Evolutionary conservation across 73 alveolate genomes (phyloP), one percentile per base, ranked within the genome.

Genomic region (Tetrahymena malaccensis): DNA sequence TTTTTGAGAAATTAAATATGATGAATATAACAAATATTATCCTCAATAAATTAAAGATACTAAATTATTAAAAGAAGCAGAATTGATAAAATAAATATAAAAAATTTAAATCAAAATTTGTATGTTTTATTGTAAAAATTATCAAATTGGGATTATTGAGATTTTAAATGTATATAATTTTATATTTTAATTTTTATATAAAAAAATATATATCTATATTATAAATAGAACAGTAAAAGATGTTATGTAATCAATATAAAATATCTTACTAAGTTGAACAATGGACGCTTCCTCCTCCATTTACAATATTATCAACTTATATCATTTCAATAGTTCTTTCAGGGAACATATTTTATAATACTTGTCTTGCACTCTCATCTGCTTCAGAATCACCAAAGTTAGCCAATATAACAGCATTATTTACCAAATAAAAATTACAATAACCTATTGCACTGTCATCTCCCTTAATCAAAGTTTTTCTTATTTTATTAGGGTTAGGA

Each of bases 261-360:
- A 95, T 94, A 85, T 95, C 89, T 93, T 95, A 94, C 35, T 95
- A 94, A 4, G 97, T 95, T 34, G 97, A 43, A 43, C 97, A 95
- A 84, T 95, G 97, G 34, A 93, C 84, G 37, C 97, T 96, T 34
- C 97, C 97, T 3, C 97, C 97, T 84, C 97, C 97, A 35, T 10
- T 44, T 19, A 95, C 94, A 19, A 95, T 55, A 93, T 56, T 57
- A 35, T 95, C 97, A 25, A 95, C 40, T 38, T 93, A 31, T 57
- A 95, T 21, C 50, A 85, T 95, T 94, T 95, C 97, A 31, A 95
- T 94, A 0, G 96, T 38, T 31, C 97, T 93, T 10, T 94, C 96
- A 1, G 96, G 96, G 84, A 93, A 95, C 34, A 70, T 93, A 43
- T 95, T 94, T 35, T 37, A 85, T 57, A 95, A 84, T 57, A 93